Evolutionary conservation across 306 rosid genomes (phyloP).

Genomic region (Vigna nakashimae): DNA sequence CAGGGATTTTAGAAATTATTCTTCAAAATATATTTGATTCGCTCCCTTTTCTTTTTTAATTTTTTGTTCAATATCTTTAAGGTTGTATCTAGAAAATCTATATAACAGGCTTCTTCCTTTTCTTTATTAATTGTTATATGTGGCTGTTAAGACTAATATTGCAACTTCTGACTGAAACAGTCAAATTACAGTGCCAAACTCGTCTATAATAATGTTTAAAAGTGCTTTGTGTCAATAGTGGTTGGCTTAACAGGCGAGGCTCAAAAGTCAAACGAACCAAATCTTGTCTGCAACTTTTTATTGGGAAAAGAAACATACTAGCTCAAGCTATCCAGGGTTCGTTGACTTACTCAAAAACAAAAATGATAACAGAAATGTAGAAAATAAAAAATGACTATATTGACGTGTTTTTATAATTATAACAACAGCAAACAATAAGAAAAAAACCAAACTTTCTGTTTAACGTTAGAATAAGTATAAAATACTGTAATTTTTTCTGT

Average conservation of each 20-base stretch:
- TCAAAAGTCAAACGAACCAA: not conserved
- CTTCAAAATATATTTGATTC: conserved; percentile 25
- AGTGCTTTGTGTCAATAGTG: not conserved
- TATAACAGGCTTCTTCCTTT: not conserved
- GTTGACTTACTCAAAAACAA: too few relatives aligned
- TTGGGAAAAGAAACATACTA: not conserved
- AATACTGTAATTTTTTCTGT: too few relatives aligned
- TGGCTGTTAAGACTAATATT: conserved; percentile 2
- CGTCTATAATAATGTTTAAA: not conserved
- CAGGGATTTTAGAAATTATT: conserved; percentile 16
- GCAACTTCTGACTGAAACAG: not conserved
- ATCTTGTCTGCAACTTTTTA: not conserved
- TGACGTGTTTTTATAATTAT: too few relatives aligned
- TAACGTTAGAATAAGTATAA: not conserved
- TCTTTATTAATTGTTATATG: not conserved
- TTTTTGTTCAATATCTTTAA: conserved; percentile 25
- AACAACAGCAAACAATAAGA: too few relatives aligned
- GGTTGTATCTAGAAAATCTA: conserved; percentile 33
- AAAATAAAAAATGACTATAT: too few relatives aligned
- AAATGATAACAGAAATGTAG: too few relatives aligned
- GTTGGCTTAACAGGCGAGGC: not conserved
- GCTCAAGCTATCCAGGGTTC: not conserved
- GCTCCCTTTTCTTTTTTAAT: not conserved
- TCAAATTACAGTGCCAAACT: not conserved
- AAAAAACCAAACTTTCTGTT: too few relatives aligned